These are phyloP conservation scores for Corrigiola litoralis DNA, from an alignment of 179 eudicot species.

Conservation along the genomic window DNA sequence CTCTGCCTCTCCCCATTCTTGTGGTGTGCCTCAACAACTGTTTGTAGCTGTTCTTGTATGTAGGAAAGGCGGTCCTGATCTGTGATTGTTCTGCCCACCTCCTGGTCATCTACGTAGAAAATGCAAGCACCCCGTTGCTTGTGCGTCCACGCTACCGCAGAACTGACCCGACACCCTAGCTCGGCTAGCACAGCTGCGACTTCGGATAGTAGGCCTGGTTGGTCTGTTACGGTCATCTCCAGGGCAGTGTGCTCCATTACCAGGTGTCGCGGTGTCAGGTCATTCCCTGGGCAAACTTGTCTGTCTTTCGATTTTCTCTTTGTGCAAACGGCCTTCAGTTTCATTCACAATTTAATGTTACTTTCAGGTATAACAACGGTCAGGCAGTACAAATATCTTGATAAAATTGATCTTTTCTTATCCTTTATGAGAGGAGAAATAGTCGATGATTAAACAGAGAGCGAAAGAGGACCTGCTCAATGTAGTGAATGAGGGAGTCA, in stretches of 20 bases:
- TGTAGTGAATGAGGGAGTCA: conserved; percentile 27
- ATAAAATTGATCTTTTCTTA: too few species aligned
- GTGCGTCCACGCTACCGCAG: conserved; percentile 83
- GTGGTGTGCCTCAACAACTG: conserved; percentile 68
- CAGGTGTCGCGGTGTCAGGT: conserved; percentile 30
- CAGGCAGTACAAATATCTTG: too few species aligned
- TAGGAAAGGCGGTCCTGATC: conserved; percentile 34
- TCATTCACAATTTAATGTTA: neutral
- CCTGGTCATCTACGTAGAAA: conserved; percentile 50
- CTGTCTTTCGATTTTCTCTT: conserved; percentile 20
- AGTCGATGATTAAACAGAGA: neutral
- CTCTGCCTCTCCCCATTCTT: conserved; percentile 36
- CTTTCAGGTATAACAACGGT: too few species aligned
- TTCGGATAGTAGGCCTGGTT: conserved; percentile 77
- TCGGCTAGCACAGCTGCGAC: conserved; percentile 71
- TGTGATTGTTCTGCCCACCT: conserved; percentile 28
- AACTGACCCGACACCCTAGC: conserved; percentile 56
- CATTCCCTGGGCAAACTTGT: conserved; percentile 12
- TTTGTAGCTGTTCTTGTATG: conserved; percentile 49
- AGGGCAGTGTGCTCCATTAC: conserved; percentile 46
- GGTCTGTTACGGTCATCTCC: conserved; percentile 68
- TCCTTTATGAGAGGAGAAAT: neutral
- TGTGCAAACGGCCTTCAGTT: conserved; percentile 29
- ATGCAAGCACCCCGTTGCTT: conserved; percentile 69
- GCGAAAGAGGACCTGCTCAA: conserved; percentile 29